phyloP scores from a whole-genome alignment of 2,329 filamentous ascomycete species.

The Aspergillus pseudotamarii region DNA sequence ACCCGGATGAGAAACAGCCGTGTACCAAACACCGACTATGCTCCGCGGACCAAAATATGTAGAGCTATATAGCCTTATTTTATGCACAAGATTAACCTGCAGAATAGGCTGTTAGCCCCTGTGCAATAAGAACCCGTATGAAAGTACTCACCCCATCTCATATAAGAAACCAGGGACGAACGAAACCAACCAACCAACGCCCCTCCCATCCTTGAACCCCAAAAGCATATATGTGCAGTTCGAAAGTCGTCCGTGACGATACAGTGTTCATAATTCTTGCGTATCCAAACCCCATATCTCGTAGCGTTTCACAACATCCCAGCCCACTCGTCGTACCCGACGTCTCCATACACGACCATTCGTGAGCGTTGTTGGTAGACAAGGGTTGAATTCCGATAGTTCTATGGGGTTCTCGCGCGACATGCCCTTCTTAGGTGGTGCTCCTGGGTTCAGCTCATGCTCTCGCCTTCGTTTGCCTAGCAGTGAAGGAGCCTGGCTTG shows the following conservation, averaged over 20 bases:
- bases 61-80: background rate
- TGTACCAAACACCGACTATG: background rate
- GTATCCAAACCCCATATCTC: slow-evolving; percentile 49
- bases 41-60: background rate
- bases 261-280: slow-evolving; percentile 35
- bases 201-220: background rate
- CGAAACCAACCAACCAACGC: background rate
- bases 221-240: background rate
- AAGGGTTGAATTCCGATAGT: background rate
- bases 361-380: slow-evolving; percentile 13
- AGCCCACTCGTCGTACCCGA: slow-evolving; percentile 38
- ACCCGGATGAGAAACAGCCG: background rate
- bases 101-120: background rate
- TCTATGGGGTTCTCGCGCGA: background rate
- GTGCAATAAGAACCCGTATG: background rate
- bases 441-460: slow-evolving; percentile 5
- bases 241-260: background rate
- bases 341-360: slow-evolving; percentile 35
- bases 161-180: background rate
- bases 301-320: slow-evolving; percentile 46
- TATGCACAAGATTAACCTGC: background rate
- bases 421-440: background rate
- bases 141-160: background rate
- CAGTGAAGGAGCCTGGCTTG: slow-evolving; percentile 4
- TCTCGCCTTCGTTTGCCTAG: slow-evolving; percentile 27